These are phyloP conservation scores for Aspergillus uvarum DNA, from an alignment of 2,329 filamentous ascomycete species.

Conservation along the genomic window DNA sequence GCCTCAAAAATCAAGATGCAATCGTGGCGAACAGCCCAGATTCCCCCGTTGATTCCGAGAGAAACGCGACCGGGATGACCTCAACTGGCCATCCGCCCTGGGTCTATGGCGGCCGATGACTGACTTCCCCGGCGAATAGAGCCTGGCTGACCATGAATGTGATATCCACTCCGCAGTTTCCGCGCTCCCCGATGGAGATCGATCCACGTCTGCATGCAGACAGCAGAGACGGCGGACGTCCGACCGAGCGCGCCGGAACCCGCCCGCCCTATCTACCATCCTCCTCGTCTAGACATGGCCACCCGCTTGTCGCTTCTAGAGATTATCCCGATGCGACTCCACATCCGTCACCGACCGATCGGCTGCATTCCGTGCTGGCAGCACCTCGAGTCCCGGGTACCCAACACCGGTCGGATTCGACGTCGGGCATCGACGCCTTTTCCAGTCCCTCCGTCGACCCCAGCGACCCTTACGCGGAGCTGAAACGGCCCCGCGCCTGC, in stretches of 20 bases:
- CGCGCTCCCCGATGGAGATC: constrained; percentile 31
- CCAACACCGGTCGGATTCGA: neutral
- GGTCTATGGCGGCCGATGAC: neutral
- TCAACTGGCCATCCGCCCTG: neutral
- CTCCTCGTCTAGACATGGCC: constrained; percentile 10
- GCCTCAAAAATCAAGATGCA: neutral
- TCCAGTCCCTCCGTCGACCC: constrained; percentile 13
- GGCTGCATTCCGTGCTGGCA: constrained; percentile 17
- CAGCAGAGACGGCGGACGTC: constrained; percentile 17
- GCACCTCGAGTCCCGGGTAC: constrained; percentile 8
- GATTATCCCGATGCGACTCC: constrained; percentile 33
- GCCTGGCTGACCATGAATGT: constrained; percentile 7
- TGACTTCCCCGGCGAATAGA: neutral
- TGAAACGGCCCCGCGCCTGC: constrained; percentile 70
- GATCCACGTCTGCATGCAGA: constrained; percentile 33
- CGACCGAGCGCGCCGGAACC: constrained; percentile 10
- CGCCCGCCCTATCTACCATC: constrained; percentile 11
- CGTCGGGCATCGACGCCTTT: constrained; percentile 8
- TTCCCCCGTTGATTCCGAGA: neutral
- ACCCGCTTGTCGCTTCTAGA: constrained; percentile 5
- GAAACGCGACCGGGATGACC: neutral
- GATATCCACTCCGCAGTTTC: constrained; percentile 14
- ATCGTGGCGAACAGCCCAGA: neutral
- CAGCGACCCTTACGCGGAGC: constrained; percentile 43
- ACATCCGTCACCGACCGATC: constrained; percentile 17